Evolutionary conservation across 768 basidiomycete species (phyloP).

Genomic region (Naganishia kalamii): DNA sequence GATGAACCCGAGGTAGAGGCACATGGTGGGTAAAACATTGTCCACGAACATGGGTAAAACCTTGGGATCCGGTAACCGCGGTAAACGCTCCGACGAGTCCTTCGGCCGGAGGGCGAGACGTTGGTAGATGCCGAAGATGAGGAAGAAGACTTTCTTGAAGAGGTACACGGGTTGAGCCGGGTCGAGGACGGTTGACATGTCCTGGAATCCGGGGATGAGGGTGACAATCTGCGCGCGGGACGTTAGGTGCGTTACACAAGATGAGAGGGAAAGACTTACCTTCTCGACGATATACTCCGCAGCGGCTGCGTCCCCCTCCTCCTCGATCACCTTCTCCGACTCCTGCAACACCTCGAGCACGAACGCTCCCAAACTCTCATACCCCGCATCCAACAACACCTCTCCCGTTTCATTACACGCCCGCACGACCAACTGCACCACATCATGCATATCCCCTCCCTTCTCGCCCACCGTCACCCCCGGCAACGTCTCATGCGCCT

Average conservation of each 20-base stretch:
- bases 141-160: conserved; percentile 83
- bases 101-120: conserved; percentile 62
- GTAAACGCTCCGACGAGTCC: conserved; percentile 48
- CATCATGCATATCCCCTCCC: conserved; percentile 65
- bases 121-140: conserved; percentile 62
- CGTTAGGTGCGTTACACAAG: not conserved
- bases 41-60: conserved; percentile 61
- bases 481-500: conserved; percentile 61
- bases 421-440: conserved; percentile 61
- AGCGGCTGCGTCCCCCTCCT: conserved; percentile 44
- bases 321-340: conserved; percentile 48
- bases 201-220: conserved; percentile 73
- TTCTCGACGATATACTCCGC: conserved; percentile 61
- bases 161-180: conserved; percentile 63
- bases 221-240: conserved; percentile 58
- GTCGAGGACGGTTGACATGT: conserved; percentile 58
- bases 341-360: conserved; percentile 63
- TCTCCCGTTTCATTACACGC: conserved; percentile 68
- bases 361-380: conserved; percentile 67
- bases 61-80: conserved; percentile 36
- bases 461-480: conserved; percentile 69
- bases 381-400: conserved; percentile 58
- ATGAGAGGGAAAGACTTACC: conserved; percentile 48
- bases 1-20: conserved; percentile 68
- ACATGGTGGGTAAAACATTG: conserved; percentile 76